phyloP scores from a whole-genome alignment of 805 yeast genomes.

The Wickerhamomyces strasburgensis region DNA sequence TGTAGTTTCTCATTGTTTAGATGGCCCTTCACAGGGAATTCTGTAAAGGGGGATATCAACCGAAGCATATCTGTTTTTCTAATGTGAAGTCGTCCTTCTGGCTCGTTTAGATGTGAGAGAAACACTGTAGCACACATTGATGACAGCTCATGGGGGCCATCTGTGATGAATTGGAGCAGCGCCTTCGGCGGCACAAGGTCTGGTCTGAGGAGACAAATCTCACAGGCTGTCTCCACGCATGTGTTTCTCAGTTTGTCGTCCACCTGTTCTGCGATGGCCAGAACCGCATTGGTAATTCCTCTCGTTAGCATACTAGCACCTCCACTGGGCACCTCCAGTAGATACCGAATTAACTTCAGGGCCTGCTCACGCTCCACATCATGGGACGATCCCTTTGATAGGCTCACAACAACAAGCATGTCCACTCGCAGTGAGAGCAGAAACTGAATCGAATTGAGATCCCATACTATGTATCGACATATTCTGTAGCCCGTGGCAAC shows the following conservation, averaged over 20 bases:
- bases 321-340: slow-evolving; percentile 43
- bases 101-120: slow-evolving; percentile 51
- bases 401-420: slow-evolving; percentile 55
- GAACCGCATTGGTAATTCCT: slow-evolving; percentile 64
- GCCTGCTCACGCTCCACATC: slow-evolving; percentile 75
- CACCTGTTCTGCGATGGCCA: slow-evolving; percentile 52
- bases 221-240: slow-evolving; percentile 51
- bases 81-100: slow-evolving; percentile 47
- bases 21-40: slow-evolving; percentile 44
- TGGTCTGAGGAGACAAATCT: slow-evolving; percentile 42
- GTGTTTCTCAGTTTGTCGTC: slow-evolving; percentile 46
- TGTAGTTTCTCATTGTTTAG: slow-evolving; percentile 52
- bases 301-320: slow-evolving; percentile 51
- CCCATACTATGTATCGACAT: slow-evolving; percentile 57
- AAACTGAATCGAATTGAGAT: slow-evolving; percentile 46
- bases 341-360: slow-evolving; percentile 59
- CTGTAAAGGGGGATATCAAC: slow-evolving; percentile 68
- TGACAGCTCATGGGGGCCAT: slow-evolving; percentile 46
- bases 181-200: slow-evolving; percentile 35
- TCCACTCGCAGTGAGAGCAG: slow-evolving; percentile 56
- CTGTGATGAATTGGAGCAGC: slow-evolving; percentile 44
- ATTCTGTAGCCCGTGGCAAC: slow-evolving; percentile 74
- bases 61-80: slow-evolving; percentile 57
- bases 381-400: slow-evolving; percentile 50
- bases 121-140: slow-evolving; percentile 42